Conservation (phyloP, 2,329 filamentous ascomycete species). For the Aureobasidium sp. region DNA sequence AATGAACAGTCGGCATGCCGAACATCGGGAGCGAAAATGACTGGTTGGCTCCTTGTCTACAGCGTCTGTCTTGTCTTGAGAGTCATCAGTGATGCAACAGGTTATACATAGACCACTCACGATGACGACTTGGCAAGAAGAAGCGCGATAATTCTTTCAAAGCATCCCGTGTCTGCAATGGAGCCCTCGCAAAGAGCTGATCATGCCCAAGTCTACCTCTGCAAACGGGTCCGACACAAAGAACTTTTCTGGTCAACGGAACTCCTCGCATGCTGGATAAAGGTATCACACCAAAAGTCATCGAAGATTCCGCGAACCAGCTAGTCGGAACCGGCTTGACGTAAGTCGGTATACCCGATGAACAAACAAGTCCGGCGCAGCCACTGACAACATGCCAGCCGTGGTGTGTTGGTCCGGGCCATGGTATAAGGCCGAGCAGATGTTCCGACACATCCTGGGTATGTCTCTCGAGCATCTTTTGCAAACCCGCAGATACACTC, state of each 20-base stretch:
- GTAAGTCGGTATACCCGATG: not conserved
- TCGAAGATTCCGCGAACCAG: conserved; percentile 6
- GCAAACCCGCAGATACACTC: not conserved
- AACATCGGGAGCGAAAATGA: not conserved
- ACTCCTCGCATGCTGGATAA: not conserved
- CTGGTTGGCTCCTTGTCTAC: not conserved
- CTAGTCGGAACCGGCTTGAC: conserved; percentile 9
- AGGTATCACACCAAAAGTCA: not conserved
- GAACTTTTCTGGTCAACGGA: not conserved
- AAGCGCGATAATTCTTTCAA: not conserved
- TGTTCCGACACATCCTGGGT: not conserved
- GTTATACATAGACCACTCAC: not conserved
- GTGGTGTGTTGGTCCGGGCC: not conserved
- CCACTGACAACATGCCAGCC: conserved; percentile 3
- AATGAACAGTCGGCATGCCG: not conserved
- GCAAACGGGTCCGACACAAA: not conserved
- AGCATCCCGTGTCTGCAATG: not conserved
- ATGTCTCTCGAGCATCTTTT: not conserved
- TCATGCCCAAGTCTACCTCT: not conserved
- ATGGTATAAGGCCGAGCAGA: not conserved
- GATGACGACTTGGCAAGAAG: not conserved
- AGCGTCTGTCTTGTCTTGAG: not conserved
- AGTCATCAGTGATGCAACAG: not conserved
- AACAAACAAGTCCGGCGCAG: not conserved
- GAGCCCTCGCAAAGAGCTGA: not conserved